Base-by-base conservation (phyloP, 1,139 yeast species). In the Blastobotrys ciferrii region DNA sequence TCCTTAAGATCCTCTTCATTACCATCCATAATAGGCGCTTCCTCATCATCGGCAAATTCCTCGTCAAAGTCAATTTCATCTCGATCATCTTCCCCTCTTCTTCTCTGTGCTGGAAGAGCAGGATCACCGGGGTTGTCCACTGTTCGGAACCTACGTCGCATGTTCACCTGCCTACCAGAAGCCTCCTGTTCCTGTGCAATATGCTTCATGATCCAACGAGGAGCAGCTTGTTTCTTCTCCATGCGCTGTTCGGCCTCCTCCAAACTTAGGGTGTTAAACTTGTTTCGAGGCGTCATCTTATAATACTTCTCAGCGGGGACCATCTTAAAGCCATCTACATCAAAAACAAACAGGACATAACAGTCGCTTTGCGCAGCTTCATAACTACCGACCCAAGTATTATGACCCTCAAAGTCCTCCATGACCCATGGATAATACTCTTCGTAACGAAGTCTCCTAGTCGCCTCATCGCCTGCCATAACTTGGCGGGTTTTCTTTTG, bases 41-140 rank as follows among this genome's bases (percentile, higher is more conserved):
- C 98, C 70, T 92, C 98, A 66, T 92, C 98, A 67, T 92, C 98
- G 18, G 95, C 98, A 69, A 92, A 92, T 65, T 91, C 98, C 65
- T 92, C 98, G 58, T 92, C 97, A 61, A 78, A 94, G 70, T 92
- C 98, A 58, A 91, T 71, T 63, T 91, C 98, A 58, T 91, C 97
- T 56, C 87, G 91, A 54, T 88, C 96, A 7, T 88, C 84, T 58
- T 82, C 88, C 55, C 82, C 70, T 74, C 78, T 4, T 6, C 28
- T 15, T 15, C 28, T 9, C 4, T 19, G 19, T 14, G 42, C 32
- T 28, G 28, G 40, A 14, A 20, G 33, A 20, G 32, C 37, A 12
- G 17, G 42, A 15, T 18, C 38, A 2, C 40, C 47, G 12, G 58
- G 69, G 1, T 81, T 81, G 35, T 81, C 84, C 1, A 82, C 89